phyloP scores from a whole-genome alignment of 2,329 filamentous ascomycete genomes.

The Daldinia eschscholtzii region DNA sequence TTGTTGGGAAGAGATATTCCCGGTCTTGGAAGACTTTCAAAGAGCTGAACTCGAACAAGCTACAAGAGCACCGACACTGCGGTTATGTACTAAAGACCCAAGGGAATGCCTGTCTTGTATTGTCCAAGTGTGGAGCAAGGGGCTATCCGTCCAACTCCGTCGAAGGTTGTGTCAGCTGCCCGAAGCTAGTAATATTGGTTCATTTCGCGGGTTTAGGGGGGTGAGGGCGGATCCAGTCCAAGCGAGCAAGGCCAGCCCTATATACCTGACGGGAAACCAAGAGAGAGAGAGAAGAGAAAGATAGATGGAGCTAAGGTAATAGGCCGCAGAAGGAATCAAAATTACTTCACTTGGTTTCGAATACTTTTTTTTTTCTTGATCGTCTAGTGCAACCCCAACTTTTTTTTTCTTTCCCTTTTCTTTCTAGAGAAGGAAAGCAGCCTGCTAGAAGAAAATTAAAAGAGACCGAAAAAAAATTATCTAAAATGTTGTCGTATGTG shows the following conservation, averaged over 20 bases:
- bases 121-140: conserved; percentile 42
- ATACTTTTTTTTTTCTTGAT: conserved; percentile 13
- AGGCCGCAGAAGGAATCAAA: conserved; percentile 29
- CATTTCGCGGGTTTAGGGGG: conserved; percentile 46
- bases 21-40: conserved; percentile 29
- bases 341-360: conserved; percentile 27
- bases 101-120: conserved; percentile 42
- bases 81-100: conserved; percentile 45
- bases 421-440: conserved; percentile 16
- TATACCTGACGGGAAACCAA: conserved; percentile 22
- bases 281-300: too few relatives aligned
- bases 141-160: conserved; percentile 39
- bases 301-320: conserved; percentile 34
- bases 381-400: conserved; percentile 42
- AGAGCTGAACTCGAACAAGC: conserved; percentile 41
- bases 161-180: conserved; percentile 45
- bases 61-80: conserved; percentile 41
- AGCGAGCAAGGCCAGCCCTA: conserved; percentile 45
- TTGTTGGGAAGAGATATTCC: conserved; percentile 32
- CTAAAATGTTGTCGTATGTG: conserved; percentile 28
- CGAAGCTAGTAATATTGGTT: conserved; percentile 51
- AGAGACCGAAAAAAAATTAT: conserved; percentile 27
- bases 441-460: neutral
- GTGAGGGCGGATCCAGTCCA: conserved; percentile 46
- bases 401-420: neutral